These are phyloP conservation scores for Gastrolobium bilobum DNA, from an alignment of 306 rosid genomes.

Conservation along the genomic window DNA sequence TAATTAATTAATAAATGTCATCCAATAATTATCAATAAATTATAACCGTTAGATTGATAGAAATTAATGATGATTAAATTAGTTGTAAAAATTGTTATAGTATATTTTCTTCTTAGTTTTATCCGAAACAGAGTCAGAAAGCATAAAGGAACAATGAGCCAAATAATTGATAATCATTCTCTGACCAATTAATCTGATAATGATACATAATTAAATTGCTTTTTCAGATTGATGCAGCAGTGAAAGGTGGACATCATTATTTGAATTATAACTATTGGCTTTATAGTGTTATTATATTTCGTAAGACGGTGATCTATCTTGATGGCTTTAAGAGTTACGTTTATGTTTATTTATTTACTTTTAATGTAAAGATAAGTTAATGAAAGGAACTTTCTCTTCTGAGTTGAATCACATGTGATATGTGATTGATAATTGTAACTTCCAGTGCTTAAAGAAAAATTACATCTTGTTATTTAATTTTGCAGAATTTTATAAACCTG, in stretches of 20 bases:
- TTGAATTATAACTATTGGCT: conserved; percentile 43
- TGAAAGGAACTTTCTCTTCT: neutral
- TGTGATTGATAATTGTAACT: neutral
- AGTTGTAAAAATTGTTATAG: no score
- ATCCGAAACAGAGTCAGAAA: conserved; percentile 1
- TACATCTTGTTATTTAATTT: no score
- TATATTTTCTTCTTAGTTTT: conserved; percentile 9
- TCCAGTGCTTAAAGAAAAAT: neutral
- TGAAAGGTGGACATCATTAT: conserved; percentile 50
- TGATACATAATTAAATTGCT: conserved; percentile 46
- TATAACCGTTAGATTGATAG: no score
- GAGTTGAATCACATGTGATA: neutral
- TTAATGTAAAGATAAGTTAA: neutral
- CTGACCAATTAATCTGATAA: conserved; percentile 52
- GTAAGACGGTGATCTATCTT: conserved; percentile 34
- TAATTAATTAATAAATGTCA: no score
- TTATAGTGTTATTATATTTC: conserved; percentile 30
- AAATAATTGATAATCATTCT: conserved; percentile 50
- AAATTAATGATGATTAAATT: no score
- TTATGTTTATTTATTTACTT: conserved; percentile 1
- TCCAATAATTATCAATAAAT: no score
- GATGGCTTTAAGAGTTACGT: conserved; percentile 12
- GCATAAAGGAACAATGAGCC: conserved; percentile 40
- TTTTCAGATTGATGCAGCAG: conserved; percentile 42
- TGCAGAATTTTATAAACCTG: neutral